Conservation (phyloP, 129 eudicot genomes). For the Kitagawia praeruptora region DNA sequence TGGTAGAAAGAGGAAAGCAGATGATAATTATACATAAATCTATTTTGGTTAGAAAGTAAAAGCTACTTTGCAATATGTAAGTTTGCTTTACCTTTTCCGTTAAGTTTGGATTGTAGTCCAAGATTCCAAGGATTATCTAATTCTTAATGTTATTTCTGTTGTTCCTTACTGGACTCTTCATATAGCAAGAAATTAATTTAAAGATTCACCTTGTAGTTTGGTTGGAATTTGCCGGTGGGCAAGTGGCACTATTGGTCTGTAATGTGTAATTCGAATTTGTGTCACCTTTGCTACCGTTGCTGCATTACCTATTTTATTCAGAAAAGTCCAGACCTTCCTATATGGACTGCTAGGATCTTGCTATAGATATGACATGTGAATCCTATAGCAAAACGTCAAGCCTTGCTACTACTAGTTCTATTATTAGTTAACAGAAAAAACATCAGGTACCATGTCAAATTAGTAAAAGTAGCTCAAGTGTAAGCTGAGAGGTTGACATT, state of each 20-base stretch:
- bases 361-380: too few species aligned
- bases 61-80: neutral
- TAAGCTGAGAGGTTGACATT: neutral
- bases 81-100: neutral
- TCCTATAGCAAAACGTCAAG: too few species aligned
- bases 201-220: too few species aligned
- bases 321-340: neutral
- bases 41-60: neutral
- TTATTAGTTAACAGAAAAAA: neutral
- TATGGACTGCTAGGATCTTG: neutral
- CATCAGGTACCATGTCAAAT: neutral
- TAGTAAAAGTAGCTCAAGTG: neutral
- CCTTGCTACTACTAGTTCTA: neutral
- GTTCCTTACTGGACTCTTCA: neutral
- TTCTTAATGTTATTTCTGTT: neutral
- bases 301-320: neutral
- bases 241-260: too few species aligned
- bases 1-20: too few species aligned
- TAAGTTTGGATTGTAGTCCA: neutral
- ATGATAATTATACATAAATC: too few species aligned
- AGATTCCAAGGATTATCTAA: neutral
- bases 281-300: too few species aligned
- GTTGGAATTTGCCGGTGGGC: too few species aligned
- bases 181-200: neutral
- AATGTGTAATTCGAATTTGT: too few species aligned